Percentiles rank a stretch among this genome's conserved stretches.
These are phyloP conservation scores for Rhodamnia rubescens DNA, from an alignment of 345 rosid genomes.

Conservation along the genomic window DNA sequence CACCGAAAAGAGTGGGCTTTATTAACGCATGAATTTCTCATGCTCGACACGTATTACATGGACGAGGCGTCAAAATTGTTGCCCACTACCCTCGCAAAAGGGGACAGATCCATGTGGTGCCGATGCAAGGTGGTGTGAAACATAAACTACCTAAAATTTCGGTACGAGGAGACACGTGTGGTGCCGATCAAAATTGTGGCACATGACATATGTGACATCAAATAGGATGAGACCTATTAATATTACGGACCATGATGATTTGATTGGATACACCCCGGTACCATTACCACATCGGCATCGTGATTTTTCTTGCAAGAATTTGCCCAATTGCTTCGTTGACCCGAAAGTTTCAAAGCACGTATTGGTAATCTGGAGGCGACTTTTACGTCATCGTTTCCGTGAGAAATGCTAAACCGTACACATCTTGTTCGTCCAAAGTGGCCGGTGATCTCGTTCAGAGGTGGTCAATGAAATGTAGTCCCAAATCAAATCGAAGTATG, in stretches of 20 bases:
- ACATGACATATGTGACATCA: too few species aligned
- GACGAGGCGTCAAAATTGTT: background rate
- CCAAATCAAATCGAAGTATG: background rate
- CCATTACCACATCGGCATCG: too few species aligned
- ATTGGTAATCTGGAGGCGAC: background rate
- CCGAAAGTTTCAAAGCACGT: accelerated
- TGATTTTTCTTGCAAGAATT: background rate
- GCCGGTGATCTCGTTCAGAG: background rate
- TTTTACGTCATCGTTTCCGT: background rate
- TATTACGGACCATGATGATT: too few species aligned
- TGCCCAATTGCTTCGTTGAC: background rate
- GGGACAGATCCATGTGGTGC: background rate
- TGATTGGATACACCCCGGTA: too few species aligned
- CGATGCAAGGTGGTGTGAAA: background rate
- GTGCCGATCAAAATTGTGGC: too few species aligned
- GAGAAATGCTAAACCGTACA: too few species aligned
- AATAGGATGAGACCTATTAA: too few species aligned
- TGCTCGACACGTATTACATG: background rate
- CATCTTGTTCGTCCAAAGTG: accelerated
- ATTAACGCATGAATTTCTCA: background rate
- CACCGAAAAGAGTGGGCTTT: background rate
- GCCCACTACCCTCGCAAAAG: background rate
- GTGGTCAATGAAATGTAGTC: background rate
- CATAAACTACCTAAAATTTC: too few species aligned
- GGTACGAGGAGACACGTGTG: too few species aligned